Percentiles rank a stretch among this genome's conserved stretches.
phyloP scores from a whole-genome alignment of 2,329 filamentous ascomycete genomes.

The Penicillium brevicompactum region DNA sequence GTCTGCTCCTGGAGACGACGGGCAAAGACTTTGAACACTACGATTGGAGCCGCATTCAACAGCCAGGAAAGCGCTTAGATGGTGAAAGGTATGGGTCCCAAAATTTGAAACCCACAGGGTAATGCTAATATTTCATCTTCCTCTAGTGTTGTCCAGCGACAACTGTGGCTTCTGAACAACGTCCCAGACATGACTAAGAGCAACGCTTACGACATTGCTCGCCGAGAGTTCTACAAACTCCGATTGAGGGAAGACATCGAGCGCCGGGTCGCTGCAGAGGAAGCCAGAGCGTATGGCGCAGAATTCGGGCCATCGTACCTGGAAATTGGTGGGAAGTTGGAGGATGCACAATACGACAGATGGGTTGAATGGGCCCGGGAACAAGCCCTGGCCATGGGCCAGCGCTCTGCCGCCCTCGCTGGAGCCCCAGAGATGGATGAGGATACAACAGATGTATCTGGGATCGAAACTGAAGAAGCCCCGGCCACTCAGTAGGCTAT shows the following conservation, averaged over 20 bases:
- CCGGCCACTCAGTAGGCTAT: neutral
- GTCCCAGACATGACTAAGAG: slow-evolving; percentile 59
- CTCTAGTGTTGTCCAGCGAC: slow-evolving; percentile 83
- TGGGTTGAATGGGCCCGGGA: slow-evolving; percentile 80
- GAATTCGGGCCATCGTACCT: slow-evolving; percentile 79
- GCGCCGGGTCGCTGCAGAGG: slow-evolving; percentile 79
- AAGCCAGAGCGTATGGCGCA: slow-evolving; percentile 81
- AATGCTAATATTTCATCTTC: neutral
- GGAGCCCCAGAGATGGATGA: slow-evolving; percentile 43
- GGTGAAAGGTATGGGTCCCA: slow-evolving; percentile 72
- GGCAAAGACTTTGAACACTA: slow-evolving; percentile 76
- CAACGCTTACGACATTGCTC: slow-evolving; percentile 80
- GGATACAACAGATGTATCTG: slow-evolving; percentile 35
- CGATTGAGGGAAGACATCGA: slow-evolving; percentile 83
- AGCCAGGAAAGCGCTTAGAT: slow-evolving; percentile 73
- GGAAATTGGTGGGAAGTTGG: slow-evolving; percentile 78
- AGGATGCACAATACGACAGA: slow-evolving; percentile 75
- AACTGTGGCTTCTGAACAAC: slow-evolving; percentile 79
- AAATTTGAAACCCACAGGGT: no score
- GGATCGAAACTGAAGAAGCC: slow-evolving; percentile 10
- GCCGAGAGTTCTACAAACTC: slow-evolving; percentile 85
- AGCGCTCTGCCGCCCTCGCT: slow-evolving; percentile 48
- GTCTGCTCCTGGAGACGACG: slow-evolving; percentile 80
- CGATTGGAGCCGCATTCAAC: slow-evolving; percentile 78
- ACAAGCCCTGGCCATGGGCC: slow-evolving; percentile 53